phyloP scores from a whole-genome alignment of 2,329 filamentous ascomycete genomes.

The Aureobasidium sp. region DNA sequence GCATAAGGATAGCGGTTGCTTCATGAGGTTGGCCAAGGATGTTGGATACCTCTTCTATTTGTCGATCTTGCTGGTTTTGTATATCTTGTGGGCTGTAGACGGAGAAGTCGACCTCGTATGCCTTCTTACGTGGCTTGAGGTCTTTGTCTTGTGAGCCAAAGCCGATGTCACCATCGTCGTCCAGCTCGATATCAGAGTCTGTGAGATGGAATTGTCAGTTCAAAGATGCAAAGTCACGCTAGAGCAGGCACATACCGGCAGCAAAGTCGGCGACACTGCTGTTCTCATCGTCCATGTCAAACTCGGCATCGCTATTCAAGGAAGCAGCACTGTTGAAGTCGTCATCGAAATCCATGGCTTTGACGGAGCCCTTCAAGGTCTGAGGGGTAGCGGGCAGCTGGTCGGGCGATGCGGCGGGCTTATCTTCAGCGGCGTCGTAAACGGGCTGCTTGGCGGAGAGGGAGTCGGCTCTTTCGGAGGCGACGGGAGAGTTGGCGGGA shows the following conservation, averaged over 20 bases:
- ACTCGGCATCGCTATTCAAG: slow-evolving; percentile 56
- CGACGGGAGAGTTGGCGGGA: slow-evolving; percentile 16
- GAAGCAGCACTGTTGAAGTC: slow-evolving; percentile 83
- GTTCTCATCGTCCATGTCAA: slow-evolving; percentile 55
- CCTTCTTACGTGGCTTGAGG: slow-evolving; percentile 62
- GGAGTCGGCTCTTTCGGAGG: slow-evolving; percentile 18
- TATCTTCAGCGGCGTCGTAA: slow-evolving; percentile 25
- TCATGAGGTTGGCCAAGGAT: slow-evolving; percentile 86
- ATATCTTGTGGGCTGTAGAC: slow-evolving; percentile 77
- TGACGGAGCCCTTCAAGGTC: slow-evolving; percentile 32
- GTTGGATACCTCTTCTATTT: slow-evolving; percentile 84
- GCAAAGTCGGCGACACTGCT: slow-evolving; percentile 54
- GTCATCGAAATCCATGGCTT: slow-evolving; percentile 87
- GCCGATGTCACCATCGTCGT: slow-evolving; percentile 53
- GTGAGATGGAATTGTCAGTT: slow-evolving; percentile 22
- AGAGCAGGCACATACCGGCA: slow-evolving; percentile 29
- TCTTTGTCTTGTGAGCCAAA: slow-evolving; percentile 63
- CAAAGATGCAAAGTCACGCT: slow-evolving; percentile 27
- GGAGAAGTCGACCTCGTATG: slow-evolving; percentile 78
- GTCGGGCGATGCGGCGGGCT: slow-evolving; percentile 29
- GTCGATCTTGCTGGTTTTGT: slow-evolving; percentile 72
- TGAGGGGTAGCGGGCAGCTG: slow-evolving; percentile 45
- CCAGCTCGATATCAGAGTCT: slow-evolving; percentile 48
- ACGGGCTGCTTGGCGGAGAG: slow-evolving; percentile 27
- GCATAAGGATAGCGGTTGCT: slow-evolving; percentile 80